Base-by-base conservation (phyloP, 2,329 filamentous ascomycete species). In the Cryphonectria nitschkei region DNA sequence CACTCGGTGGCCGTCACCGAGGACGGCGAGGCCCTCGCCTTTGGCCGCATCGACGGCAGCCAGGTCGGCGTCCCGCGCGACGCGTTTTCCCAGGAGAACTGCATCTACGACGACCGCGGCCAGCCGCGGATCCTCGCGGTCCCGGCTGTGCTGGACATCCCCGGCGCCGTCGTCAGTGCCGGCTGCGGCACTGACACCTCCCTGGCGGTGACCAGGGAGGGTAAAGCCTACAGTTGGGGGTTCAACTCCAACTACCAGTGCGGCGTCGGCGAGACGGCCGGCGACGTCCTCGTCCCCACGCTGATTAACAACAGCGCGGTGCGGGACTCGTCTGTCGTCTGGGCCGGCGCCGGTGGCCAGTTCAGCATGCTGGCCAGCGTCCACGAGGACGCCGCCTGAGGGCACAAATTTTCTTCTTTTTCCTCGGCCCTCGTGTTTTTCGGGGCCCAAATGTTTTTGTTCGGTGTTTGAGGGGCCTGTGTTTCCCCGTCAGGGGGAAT, bases 321-420 rank as follows among this genome's bases (percentile, higher is more conserved):
- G 39, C 87, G 90, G 41, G 93, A 89, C 58, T 90, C 92, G 81
- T 89, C 90, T 80, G 85, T 98, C 60, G 86, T 90, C 46, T 93
- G 87, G 81, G 93, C 92, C n/a, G 93, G 93, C 60, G 92, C 92
- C n/a, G 95, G 95, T 74, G 94, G 94, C 6, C 95, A 98, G 78
- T 98, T 89, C 80, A 92, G 90, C 1, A 81, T 93, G 34, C 76
- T 93, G n/a, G 84, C 86, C 13, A 86, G 86, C 68, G 78, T 78
- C 13, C 46, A 52, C 19, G 46, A n/a, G 19, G 46, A 52, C 19
- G 54, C 54, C 11, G 54, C 54, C 54, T 58, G 54, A 58, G 46
- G 46, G 22, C 19, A n/a, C 8, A 39, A 39, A 11, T 39, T 39
- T 39, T 50, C 3, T 11, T 16, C 41, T 43, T 4, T 9, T 5